Percentiles rank a stretch among this genome's conserved stretches.
Evolutionary conservation across 2,329 filamentous ascomycete species (phyloP).

Genomic region (Conoideocrella luteorostrata): DNA sequence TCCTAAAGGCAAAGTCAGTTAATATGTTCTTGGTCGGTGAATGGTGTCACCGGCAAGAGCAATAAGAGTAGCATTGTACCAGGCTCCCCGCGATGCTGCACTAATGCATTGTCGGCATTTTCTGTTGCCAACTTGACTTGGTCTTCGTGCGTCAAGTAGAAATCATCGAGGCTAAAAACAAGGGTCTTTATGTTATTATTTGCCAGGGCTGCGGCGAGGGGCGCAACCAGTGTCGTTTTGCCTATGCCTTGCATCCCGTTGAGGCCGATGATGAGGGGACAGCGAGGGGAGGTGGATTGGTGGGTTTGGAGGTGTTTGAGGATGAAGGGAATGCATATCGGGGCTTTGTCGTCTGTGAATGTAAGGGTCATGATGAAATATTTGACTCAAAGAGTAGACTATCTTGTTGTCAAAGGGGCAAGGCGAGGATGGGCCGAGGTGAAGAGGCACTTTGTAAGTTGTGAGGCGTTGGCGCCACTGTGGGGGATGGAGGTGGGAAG

Average conservation of each 20-base stretch:
- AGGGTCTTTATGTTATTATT: conserved; percentile 54
- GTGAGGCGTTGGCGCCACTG: no score
- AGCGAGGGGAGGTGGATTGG: conserved; percentile 30
- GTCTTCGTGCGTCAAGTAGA: conserved; percentile 70
- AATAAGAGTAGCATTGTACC: conserved; percentile 31
- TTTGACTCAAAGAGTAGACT: no score
- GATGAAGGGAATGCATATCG: conserved; percentile 73
- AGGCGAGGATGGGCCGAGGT: background rate
- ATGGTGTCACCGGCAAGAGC: no score
- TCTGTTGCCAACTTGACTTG: conserved; percentile 58
- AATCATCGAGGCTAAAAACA: conserved; percentile 80
- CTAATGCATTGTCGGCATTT: conserved; percentile 65
- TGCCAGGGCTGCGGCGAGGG: conserved; percentile 56
- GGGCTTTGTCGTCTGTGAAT: conserved; percentile 71
- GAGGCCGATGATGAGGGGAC: conserved; percentile 75
- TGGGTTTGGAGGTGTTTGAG: conserved; percentile 51
- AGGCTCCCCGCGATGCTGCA: conserved; percentile 78
- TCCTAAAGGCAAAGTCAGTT: no score
- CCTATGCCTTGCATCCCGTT: conserved; percentile 90
- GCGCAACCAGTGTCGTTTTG: conserved; percentile 78
- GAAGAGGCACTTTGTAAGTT: no score
- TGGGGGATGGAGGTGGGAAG: background rate
- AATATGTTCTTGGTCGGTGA: no score
- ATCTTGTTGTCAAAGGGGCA: no score
- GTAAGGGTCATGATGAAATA: background rate